Base-by-base conservation (phyloP, 1,284 basidiomycete genomes). In the Paramarasmius palmivorus region DNA sequence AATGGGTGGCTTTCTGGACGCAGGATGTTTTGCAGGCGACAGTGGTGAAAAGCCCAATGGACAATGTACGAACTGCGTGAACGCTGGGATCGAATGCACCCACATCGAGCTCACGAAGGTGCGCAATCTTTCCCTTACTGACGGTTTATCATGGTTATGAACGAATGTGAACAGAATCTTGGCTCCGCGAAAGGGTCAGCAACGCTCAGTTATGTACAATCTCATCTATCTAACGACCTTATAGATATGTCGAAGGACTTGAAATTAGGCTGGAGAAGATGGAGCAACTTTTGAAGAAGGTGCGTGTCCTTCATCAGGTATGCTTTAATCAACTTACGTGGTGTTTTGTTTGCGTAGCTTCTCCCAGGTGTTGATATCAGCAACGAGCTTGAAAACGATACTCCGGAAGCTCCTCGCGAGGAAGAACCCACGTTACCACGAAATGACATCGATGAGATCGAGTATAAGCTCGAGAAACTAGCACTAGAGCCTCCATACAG, bases 201-300 rank as follows among this genome's bases (percentile, higher is more conserved):
- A 34, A 3, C 15, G 7, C 3, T 10, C 25, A 19, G 23, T 32
- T n/a, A 23, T 19, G 19, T n/a, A 38, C 9, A 10, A 12, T 9
- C 2, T 10, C 5, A 12, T 41, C 2, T 10, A 2, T n/a, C 23
- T 41, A 10, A 41, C 19, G 19, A 41, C 22, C 2, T 17, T 22
- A 41, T 59, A 86, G 83, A 44, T 88, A 89, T 70, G 80, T 91
- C 34, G 88, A 90, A 64, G 82, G 81, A 39, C 73, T 92, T 10
- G 89, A 92, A 68, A 79, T 75, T 36, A 76, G 89, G 5, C 75
- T 90, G 19, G 82, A 84, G 55, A 84, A 86, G 62, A 83, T 91
- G 80, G 88, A 92, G 69, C 75, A 70, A 45, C 70, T 92, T 1
- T 67, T 90, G 29, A 74, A 74, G 57, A 81, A 81, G 69, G 85